phyloP scores from a whole-genome alignment of 1,139 yeast genomes.

The Candida tetrigidarum region DNA sequence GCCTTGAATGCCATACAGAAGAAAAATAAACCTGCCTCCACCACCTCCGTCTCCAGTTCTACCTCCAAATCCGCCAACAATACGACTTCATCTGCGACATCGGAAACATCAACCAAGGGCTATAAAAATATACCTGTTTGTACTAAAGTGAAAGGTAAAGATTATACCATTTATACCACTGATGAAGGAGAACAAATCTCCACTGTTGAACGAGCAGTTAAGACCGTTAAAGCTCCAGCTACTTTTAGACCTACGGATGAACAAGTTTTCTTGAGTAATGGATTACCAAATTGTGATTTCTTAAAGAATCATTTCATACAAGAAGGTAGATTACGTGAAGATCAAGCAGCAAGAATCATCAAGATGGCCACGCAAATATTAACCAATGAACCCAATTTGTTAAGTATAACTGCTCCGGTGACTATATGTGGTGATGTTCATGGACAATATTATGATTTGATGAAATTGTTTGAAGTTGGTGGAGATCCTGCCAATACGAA shows the following conservation, averaged over 20 bases:
- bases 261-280: constrained; percentile 64
- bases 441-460: constrained; percentile 90
- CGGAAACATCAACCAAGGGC: no score
- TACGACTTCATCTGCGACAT: no score
- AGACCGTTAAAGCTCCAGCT: constrained; percentile 72
- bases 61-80: no score
- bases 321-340: constrained; percentile 80
- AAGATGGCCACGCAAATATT: constrained; percentile 70
- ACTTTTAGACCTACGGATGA: constrained; percentile 64
- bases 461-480: constrained; percentile 93
- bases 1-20: constrained; percentile 75
- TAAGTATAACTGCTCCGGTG: constrained; percentile 88
- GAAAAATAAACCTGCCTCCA: constrained; percentile 41
- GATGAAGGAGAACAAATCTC: constrained; percentile 72
- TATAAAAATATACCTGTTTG: constrained; percentile 7
- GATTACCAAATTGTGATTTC: constrained; percentile 75
- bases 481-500: constrained; percentile 82
- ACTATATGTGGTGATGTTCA: constrained; percentile 97
- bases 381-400: constrained; percentile 73
- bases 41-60: no score
- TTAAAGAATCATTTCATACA: constrained; percentile 72
- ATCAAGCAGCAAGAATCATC: constrained; percentile 74
- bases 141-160: constrained; percentile 28
- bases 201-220: constrained; percentile 72
- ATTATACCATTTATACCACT: constrained; percentile 58